Evolutionary conservation across 1,139 yeast species (phyloP).

Genomic region (Kluyveromyces sp.): DNA sequence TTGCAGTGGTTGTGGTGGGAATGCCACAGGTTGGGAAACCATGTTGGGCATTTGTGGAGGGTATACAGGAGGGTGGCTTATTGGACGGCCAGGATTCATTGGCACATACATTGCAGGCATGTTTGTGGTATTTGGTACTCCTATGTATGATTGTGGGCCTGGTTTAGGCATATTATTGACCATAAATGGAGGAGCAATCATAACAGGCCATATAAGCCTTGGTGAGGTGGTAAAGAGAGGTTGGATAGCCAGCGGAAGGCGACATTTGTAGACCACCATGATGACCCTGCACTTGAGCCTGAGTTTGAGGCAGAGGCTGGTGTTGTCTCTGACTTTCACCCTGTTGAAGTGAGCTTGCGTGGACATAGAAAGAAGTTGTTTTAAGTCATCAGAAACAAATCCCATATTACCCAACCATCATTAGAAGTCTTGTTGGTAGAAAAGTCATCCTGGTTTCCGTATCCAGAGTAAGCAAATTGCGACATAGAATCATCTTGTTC

Average conservation of each 20-base stretch:
- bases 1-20: neutral
- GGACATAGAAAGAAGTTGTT: constrained; percentile 13
- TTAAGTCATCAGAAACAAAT: constrained; percentile 12
- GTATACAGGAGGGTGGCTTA: neutral
- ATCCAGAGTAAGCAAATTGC: constrained; percentile 1
- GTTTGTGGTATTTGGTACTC: neutral
- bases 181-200: constrained; percentile 3
- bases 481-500: neutral
- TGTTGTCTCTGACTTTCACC: constrained; percentile 1
- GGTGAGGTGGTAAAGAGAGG: constrained; percentile 9
- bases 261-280: neutral
- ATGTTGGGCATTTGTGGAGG: neutral
- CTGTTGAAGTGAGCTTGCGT: neutral
- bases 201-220: constrained; percentile 5
- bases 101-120: constrained; percentile 1
- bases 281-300: too few relatives aligned
- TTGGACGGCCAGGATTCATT: neutral
- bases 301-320: constrained; percentile 5
- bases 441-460: neutral
- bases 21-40: neutral
- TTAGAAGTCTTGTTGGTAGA: neutral
- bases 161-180: constrained; percentile 2
- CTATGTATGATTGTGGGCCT: constrained; percentile 3
- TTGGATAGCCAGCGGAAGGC: neutral
- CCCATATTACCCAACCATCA: neutral